A percentile compares a stretch with the other conserved stretches of the same genome.
Evolutionary conservation across 495 filamentous ascomycete genomes (phyloP).

Genomic region (Penicillium chermesinum): DNA sequence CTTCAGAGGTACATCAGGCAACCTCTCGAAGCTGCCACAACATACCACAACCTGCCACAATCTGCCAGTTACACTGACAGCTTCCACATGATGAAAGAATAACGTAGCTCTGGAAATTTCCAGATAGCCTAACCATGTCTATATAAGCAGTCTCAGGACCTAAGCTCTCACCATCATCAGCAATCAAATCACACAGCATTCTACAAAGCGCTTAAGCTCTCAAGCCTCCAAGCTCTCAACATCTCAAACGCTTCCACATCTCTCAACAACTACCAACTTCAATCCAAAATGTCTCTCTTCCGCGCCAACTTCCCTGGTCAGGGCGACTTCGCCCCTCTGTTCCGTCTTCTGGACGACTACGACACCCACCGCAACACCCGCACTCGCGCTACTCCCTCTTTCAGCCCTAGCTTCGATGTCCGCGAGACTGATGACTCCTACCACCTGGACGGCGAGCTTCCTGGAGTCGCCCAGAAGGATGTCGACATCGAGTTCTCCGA

Average conservation of each 20-base stretch:
- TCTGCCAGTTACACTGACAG: neutral
- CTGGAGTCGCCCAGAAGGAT: slow-evolving; percentile 74
- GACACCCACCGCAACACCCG: slow-evolving; percentile 34
- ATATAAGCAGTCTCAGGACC: neutral
- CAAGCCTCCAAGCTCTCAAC: neutral
- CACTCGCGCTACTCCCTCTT: slow-evolving; percentile 36
- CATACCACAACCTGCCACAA: neutral
- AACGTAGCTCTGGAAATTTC: neutral
- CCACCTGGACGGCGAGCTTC: slow-evolving; percentile 85
- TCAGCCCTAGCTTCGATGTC: slow-evolving; percentile 78
- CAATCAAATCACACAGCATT: neutral
- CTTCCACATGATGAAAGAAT: neutral
- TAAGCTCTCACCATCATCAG: neutral
- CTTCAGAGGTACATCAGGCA: slow-evolving; percentile 12
- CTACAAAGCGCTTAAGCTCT: neutral
- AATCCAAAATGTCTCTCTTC: slow-evolving; percentile 3
- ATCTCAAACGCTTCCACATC: neutral
- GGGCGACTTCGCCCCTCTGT: slow-evolving; percentile 6
- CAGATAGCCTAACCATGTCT: neutral
- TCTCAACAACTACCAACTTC: neutral
- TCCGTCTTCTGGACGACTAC: slow-evolving; percentile 45
- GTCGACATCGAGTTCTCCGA: slow-evolving; percentile 84
- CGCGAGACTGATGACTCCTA: slow-evolving; percentile 65
- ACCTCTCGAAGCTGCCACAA: slow-evolving; percentile 1
- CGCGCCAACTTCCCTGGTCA: neutral